Base-by-base conservation (phyloP, 805 yeast species). In the Ogataea paraovalis region DNA sequence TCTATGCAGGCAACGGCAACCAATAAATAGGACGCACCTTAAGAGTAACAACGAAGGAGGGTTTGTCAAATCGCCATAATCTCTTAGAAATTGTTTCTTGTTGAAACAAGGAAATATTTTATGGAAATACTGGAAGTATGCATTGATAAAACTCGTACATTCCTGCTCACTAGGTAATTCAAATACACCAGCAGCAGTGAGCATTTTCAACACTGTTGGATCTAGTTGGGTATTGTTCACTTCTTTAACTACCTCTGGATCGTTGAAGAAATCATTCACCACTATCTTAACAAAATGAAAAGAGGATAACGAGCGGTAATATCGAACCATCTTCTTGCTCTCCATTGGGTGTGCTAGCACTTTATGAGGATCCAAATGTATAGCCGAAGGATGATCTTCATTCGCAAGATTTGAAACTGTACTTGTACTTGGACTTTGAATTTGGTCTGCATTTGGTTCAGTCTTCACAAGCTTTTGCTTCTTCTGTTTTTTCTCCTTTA, bases 101-200 rank as follows among this genome's bases (percentile, higher is more conserved):
- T 84, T 80, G 44, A 85, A 68, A 28, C 83, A 75, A 9, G 92
- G 91, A 64, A 82, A 75, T 20, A 75, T 54, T 1, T 88, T 88
- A 58, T 85, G 87, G 27, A 82, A 75, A 52, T 75, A 75, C 39
- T 73, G 75, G 54, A 85, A 85, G 64, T 74, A 85, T 43, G 75
- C 67, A 39, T 78, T 72, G 33, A 85, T 72, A 47, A 84, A 66
- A 53, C 79, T 85, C 52, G 75, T 77, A 46, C 83, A 74, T 20
- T 83, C 66, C 19, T 74, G 79, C 39, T 72, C 63, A 10, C 77
- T 73, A 1, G 92, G 91, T 32, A 85, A 64, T 41, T 79, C 64
- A 57, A 85, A 83, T 2, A 87, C 86, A n/a, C 88, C 89, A 47
- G 82, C 68, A 45, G 80, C 60, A 55, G 80, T 75, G 51, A 84